phyloP scores from a whole-genome alignment of 352 stramenopile species.

The Pythium phragmiticola region DNA sequence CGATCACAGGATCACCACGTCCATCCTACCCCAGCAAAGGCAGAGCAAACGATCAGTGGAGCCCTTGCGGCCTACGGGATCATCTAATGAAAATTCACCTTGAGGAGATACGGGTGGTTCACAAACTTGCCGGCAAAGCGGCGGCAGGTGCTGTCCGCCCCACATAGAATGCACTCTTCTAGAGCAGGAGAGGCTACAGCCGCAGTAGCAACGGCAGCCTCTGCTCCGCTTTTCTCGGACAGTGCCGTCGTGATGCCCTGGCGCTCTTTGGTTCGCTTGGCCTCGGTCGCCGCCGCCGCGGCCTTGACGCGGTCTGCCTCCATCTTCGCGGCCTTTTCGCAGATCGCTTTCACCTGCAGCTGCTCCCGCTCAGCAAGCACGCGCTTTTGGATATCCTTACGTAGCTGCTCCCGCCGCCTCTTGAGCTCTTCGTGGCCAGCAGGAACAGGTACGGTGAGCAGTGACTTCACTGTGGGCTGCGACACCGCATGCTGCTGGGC shows the following conservation, averaged over 20 bases:
- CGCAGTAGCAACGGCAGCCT: background rate
- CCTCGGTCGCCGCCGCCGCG: conserved; percentile 4
- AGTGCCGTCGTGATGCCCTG: background rate
- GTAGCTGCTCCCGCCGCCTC: conserved; percentile 7
- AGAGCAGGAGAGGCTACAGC: background rate
- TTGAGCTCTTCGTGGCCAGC: conserved; percentile 25
- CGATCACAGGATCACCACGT: conserved; percentile 41
- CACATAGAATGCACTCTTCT: conserved; percentile 47
- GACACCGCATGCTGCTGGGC: conserved; percentile 28
- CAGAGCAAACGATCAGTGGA: background rate
- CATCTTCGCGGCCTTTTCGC: conserved; percentile 14
- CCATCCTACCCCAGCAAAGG: conserved; percentile 32
- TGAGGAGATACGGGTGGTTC: conserved; percentile 72
- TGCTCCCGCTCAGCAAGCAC: conserved; percentile 3
- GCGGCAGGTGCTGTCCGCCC: conserved; percentile 26
- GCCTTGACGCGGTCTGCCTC: conserved; percentile 9
- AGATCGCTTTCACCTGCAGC: conserved; percentile 17
- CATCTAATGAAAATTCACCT: conserved; percentile 31
- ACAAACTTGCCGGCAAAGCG: conserved; percentile 32
- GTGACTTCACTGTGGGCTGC: background rate
- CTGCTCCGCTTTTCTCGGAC: background rate
- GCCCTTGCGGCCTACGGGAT: background rate
- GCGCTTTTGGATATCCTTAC: conserved; percentile 11
- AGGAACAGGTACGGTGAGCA: conserved; percentile 6
- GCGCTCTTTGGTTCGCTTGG: conserved; percentile 18